A percentile compares a stretch with the other conserved stretches of the same genome.
These are phyloP conservation scores for Lasiodiplodia sp. DNA, from an alignment of 2,329 filamentous ascomycete genomes.

Conservation along the genomic window DNA sequence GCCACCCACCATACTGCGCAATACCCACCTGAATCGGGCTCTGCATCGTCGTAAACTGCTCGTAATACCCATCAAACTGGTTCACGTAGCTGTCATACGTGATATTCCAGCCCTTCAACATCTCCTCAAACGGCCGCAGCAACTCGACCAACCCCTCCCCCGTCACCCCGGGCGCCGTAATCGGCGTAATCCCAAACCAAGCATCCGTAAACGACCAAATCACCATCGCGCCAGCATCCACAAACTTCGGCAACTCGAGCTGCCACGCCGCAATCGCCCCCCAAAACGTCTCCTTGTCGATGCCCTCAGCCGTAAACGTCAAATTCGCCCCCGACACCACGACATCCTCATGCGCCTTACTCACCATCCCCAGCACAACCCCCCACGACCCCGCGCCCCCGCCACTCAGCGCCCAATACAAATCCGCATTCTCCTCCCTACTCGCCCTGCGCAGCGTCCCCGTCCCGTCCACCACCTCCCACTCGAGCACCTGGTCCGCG, in stretches of 20 bases:
- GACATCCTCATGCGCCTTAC: conserved; percentile 38
- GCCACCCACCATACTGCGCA: conserved; percentile 36
- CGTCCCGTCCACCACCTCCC: conserved; percentile 42
- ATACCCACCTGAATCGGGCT: conserved; percentile 38
- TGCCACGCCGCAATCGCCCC: neutral
- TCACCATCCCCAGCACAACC: conserved; percentile 42
- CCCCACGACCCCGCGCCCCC: conserved; percentile 45
- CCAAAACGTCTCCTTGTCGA: neutral
- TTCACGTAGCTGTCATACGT: neutral
- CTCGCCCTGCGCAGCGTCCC: conserved; percentile 38
- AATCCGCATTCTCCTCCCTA: conserved; percentile 39
- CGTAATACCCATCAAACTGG: conserved; percentile 9
- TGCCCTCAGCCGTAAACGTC: conserved; percentile 21
- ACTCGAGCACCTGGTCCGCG: conserved; percentile 43
- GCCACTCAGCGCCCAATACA: conserved; percentile 46
- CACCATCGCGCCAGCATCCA: conserved; percentile 31
- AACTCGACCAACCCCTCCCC: neutral
- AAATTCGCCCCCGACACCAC: conserved; percentile 38
- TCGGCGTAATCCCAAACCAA: conserved; percentile 28
- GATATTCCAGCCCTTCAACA: conserved; percentile 29
- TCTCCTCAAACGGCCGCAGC: conserved; percentile 38
- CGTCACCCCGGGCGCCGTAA: neutral
- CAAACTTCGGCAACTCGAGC: neutral
- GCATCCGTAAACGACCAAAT: conserved; percentile 36
- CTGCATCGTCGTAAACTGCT: conserved; percentile 15